Evolutionary conservation across 257 asterid genomes (phyloP).

Genomic region (Anisodus acutangulus): DNA sequence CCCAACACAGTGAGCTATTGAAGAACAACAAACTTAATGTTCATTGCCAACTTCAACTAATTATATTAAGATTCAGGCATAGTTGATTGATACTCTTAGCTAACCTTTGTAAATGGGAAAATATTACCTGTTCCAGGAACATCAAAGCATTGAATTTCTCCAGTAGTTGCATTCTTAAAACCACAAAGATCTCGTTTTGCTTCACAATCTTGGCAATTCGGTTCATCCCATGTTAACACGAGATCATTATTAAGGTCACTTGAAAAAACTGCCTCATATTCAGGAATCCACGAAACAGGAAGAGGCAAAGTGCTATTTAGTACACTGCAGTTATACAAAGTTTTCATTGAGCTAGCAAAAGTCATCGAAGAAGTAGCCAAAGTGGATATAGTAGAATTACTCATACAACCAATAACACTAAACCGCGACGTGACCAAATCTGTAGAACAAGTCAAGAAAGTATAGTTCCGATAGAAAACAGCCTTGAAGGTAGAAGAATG

Average conservation of each 20-base stretch:
- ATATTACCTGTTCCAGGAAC: slow-evolving; percentile 39
- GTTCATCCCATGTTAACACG: slow-evolving; percentile 52
- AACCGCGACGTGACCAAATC: background rate
- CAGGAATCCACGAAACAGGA: slow-evolving; percentile 50
- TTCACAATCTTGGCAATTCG: slow-evolving; percentile 45
- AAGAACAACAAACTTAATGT: background rate
- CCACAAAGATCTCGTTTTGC: slow-evolving; percentile 42
- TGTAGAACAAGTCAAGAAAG: slow-evolving; percentile 30
- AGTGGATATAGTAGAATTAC: slow-evolving; percentile 34
- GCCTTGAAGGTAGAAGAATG: slow-evolving; percentile 27
- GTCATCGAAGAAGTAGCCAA: slow-evolving; percentile 51
- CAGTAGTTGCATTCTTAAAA: slow-evolving; percentile 27
- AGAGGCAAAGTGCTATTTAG: slow-evolving; percentile 38
- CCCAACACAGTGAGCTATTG: background rate
- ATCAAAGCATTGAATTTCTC: slow-evolving; percentile 36
- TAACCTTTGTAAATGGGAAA: background rate
- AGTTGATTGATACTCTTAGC: background rate
- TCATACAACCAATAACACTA: slow-evolving; percentile 32
- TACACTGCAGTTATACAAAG: slow-evolving; percentile 38
- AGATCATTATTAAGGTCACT: slow-evolving; percentile 37
- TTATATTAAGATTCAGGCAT: background rate
- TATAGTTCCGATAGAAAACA: slow-evolving; percentile 32
- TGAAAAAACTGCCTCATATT: slow-evolving; percentile 33
- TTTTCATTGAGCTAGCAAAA: slow-evolving; percentile 42
- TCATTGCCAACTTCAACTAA: background rate